Conservation (phyloP, 108 stramenopile genomes). For the Poteriospumella lacustris region DNA sequence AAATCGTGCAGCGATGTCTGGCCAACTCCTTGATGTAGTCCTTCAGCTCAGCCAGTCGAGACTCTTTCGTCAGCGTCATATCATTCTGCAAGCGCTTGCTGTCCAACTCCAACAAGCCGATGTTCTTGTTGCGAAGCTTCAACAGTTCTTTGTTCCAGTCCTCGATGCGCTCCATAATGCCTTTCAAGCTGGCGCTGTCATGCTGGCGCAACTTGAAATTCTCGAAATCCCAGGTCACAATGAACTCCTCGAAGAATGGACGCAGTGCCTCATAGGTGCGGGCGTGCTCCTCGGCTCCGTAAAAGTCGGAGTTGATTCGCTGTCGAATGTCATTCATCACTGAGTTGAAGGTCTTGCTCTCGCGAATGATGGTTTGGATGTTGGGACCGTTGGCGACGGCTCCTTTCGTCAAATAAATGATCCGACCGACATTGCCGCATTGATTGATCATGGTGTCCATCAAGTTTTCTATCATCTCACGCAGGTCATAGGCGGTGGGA, state of each 20-base stretch:
- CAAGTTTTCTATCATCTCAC: conserved; percentile 42
- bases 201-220: conserved; percentile 44
- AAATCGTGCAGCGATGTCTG: conserved; percentile 37
- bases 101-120: conserved; percentile 51
- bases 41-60: conserved; percentile 53
- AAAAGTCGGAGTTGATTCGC: conserved; percentile 44
- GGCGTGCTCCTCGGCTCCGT: conserved; percentile 39
- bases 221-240: conserved; percentile 47
- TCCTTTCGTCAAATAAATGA: conserved; percentile 33
- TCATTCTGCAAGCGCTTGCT: conserved; percentile 48
- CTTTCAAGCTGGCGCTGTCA: conserved; percentile 39
- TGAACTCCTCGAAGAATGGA: conserved; percentile 49
- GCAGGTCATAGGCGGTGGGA: conserved; percentile 50
- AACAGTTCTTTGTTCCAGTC: conserved; percentile 57
- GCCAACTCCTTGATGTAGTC: conserved; percentile 50
- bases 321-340: conserved; percentile 25
- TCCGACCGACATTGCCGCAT: conserved; percentile 47
- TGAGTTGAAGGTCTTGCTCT: conserved; percentile 19
- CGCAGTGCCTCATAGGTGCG: conserved; percentile 44
- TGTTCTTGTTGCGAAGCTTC: conserved; percentile 51
- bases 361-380: conserved; percentile 48
- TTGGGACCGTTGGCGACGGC: conserved; percentile 41
- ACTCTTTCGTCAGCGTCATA: conserved; percentile 45
- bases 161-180: conserved; percentile 49
- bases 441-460: conserved; percentile 46